Percentiles rank a stretch among this genome's conserved stretches.
phyloP scores from a whole-genome alignment of 441 rosid species.

The Populus hybrid region DNA sequence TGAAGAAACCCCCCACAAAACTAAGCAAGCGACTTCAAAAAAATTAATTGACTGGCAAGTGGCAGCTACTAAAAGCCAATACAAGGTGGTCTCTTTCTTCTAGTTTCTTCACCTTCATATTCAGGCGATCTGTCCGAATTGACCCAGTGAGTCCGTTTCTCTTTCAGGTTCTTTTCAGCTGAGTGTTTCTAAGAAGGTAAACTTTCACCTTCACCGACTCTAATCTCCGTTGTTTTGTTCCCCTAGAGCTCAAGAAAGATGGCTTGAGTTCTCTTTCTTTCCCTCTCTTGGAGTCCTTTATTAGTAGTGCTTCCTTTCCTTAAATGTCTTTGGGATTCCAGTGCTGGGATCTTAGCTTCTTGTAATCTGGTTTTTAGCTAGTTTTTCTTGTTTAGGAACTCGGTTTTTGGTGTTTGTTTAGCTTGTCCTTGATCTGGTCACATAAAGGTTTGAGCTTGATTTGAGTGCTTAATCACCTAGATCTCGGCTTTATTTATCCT shows the following conservation, averaged over 20 bases:
- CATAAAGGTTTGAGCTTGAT: neutral
- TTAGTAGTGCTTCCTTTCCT: neutral
- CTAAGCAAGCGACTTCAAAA: neutral
- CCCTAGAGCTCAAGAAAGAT: neutral
- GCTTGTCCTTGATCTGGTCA: neutral
- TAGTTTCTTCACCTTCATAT: neutral
- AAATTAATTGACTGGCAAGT: too few species aligned
- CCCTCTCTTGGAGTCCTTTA: neutral
- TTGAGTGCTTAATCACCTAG: neutral
- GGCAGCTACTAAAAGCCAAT: too few species aligned
- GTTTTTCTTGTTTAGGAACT: constrained; percentile 9
- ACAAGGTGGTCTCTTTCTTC: neutral
- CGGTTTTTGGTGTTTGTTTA: neutral
- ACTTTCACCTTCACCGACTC: neutral
- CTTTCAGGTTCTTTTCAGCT: neutral
- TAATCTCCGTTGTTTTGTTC: neutral
- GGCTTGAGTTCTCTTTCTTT: constrained; percentile 1
- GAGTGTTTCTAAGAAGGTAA: neutral
- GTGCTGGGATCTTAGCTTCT: neutral
- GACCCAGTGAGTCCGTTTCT: neutral
- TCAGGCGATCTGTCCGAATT: neutral
- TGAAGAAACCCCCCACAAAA: neutral
- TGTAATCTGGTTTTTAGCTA: neutral
- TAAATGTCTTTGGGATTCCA: neutral
- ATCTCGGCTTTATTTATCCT: neutral